Percentiles rank a stretch among this genome's conserved stretches.
Evolutionary conservation across 2,329 filamentous ascomycete species (phyloP).

Genomic region (Blastomyces parvus): DNA sequence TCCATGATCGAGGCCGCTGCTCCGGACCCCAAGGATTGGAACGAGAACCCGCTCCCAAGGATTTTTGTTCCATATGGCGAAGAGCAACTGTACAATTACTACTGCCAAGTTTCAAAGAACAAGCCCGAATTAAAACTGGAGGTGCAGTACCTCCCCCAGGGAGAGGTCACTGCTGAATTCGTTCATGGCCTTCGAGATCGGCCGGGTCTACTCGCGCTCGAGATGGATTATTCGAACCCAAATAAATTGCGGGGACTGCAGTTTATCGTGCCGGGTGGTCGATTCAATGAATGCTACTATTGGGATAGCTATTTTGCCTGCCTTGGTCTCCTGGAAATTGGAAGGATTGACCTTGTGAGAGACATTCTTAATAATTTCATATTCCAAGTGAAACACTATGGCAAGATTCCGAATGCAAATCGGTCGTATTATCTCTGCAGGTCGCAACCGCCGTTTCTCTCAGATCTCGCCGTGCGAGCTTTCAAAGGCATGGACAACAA

Average conservation of each 20-base stretch:
- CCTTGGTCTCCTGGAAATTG: slow-evolving; percentile 66
- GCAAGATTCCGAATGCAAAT: slow-evolving; percentile 84
- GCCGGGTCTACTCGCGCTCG: slow-evolving; percentile 72
- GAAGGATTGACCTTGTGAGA: slow-evolving; percentile 67
- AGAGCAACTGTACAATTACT: slow-evolving; percentile 71
- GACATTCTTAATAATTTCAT: slow-evolving; percentile 82
- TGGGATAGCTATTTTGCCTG: slow-evolving; percentile 95
- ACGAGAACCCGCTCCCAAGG: slow-evolving; percentile 65
- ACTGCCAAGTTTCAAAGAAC: slow-evolving; percentile 61
- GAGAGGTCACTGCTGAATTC: slow-evolving; percentile 59
- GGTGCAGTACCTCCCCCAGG: slow-evolving; percentile 60
- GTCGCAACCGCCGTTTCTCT: slow-evolving; percentile 80
- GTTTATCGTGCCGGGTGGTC: slow-evolving; percentile 77
- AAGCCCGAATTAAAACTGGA: slow-evolving; percentile 69
- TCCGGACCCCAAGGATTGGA: slow-evolving; percentile 78
- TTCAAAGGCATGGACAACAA: slow-evolving; percentile 77
- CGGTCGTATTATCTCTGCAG: slow-evolving; percentile 77
- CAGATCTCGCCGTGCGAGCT: slow-evolving; percentile 76
- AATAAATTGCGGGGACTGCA: slow-evolving; percentile 54
- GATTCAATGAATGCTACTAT: slow-evolving; percentile 86
- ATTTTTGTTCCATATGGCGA: slow-evolving; percentile 74
- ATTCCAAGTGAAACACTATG: slow-evolving; percentile 85
- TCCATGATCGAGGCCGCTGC: slow-evolving; percentile 62
- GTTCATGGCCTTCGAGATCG: slow-evolving; percentile 69
- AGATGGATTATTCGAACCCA: slow-evolving; percentile 56